Percentiles rank a stretch among this genome's conserved stretches.
Conservation (phyloP, 495 filamentous ascomycete genomes). For the Aspergillus haitiensis region DNA sequence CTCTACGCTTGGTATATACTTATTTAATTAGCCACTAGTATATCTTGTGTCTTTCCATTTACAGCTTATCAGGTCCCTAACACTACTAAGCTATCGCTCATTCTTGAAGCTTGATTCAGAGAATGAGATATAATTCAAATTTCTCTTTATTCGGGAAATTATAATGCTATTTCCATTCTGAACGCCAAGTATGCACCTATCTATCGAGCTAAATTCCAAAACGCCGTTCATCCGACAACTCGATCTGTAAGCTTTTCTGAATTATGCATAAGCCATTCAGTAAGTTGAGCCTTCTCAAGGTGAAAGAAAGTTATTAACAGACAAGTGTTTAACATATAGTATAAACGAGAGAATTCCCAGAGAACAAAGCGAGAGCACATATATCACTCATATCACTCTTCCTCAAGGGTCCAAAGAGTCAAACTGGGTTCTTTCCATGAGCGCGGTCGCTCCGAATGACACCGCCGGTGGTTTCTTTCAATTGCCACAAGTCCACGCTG, state of each 20-base stretch:
- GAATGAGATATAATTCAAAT: neutral
- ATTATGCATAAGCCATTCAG: neutral
- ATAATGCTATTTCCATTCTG: neutral
- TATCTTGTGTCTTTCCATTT: no score
- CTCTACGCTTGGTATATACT: no score
- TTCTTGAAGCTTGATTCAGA: no score
- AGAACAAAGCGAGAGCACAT: neutral
- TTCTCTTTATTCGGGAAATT: no score
- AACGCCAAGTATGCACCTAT: neutral
- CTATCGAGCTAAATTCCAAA: neutral
- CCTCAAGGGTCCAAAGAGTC: constrained; percentile 42
- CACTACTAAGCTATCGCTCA: no score
- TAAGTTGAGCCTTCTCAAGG: neutral
- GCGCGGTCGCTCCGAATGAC: constrained; percentile 47
- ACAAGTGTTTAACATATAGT: neutral
- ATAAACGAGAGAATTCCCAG: neutral
- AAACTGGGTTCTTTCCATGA: constrained; percentile 44
- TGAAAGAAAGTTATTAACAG: neutral
- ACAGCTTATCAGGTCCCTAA: no score
- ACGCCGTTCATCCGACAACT: neutral
- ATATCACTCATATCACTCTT: constrained; percentile 30
- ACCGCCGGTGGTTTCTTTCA: constrained; percentile 38
- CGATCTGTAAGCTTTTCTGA: neutral
- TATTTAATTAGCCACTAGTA: no score
- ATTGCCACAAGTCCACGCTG: constrained; percentile 18